phyloP scores from a whole-genome alignment of 257 asterid species.

The Buddleja alternifolia region DNA sequence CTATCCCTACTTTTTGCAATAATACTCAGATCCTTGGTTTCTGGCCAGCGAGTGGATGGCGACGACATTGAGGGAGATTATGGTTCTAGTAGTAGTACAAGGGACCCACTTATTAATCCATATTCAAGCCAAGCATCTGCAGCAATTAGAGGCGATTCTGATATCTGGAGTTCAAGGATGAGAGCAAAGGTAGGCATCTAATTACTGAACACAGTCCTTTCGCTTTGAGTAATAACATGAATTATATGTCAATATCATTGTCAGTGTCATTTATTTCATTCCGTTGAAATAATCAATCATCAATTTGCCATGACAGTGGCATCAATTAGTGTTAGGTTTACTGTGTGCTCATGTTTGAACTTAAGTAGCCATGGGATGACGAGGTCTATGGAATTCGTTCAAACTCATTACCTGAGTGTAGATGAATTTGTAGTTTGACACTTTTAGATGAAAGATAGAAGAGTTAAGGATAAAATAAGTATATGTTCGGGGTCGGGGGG shows the following conservation, averaged over 20 bases:
- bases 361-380: background rate
- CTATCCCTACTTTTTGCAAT: constrained; percentile 63
- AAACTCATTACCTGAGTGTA: constrained; percentile 1
- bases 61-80: constrained; percentile 57
- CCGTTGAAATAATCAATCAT: background rate
- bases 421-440: background rate
- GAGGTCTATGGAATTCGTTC: background rate
- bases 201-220: background rate
- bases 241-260: constrained; percentile 18
- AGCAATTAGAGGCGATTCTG: constrained; percentile 59
- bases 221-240: background rate
- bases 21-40: constrained; percentile 66
- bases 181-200: constrained; percentile 67
- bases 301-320: background rate
- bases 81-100: constrained; percentile 43
- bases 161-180: constrained; percentile 81
- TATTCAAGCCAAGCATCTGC: constrained; percentile 50
- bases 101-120: constrained; percentile 68
- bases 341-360: constrained; percentile 3
- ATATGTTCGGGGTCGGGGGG: background rate
- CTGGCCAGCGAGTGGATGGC: constrained; percentile 51
- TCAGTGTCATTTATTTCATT: background rate
- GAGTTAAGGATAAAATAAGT: constrained; percentile 2
- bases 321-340: background rate
- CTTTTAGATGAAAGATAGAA: background rate